phyloP scores from a whole-genome alignment of 169 alveolate species.

The Hepatocystis sp. region DNA sequence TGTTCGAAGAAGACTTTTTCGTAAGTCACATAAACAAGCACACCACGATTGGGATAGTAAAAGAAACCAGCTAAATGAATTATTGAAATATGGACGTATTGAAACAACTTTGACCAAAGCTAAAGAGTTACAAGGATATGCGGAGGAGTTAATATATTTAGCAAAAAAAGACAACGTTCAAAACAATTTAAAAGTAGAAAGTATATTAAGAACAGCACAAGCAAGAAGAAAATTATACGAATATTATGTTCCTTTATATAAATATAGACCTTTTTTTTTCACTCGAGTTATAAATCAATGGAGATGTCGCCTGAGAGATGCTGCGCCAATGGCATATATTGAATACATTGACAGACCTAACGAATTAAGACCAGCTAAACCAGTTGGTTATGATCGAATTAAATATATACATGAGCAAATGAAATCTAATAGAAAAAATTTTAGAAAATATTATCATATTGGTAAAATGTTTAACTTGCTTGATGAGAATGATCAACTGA shows the following conservation, averaged over 20 bases:
- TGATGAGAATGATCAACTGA: conserved; percentile 80
- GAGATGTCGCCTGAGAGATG: conserved; percentile 86
- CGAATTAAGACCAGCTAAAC: conserved; percentile 90
- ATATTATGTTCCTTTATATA: conserved; percentile 87
- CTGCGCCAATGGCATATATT: conserved; percentile 90
- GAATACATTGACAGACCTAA: conserved; percentile 91
- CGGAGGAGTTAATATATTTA: conserved; percentile 88
- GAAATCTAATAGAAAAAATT: conserved; percentile 81
- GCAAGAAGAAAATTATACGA: conserved; percentile 88
- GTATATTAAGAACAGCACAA: conserved; percentile 89
- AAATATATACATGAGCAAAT: conserved; percentile 78
- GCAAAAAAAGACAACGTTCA: conserved; percentile 86
- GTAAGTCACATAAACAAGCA: conserved; percentile 88
- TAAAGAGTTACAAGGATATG: conserved; percentile 91
- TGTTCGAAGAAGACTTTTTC: conserved; percentile 81
- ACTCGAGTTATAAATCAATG: conserved; percentile 90
- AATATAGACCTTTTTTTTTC: conserved; percentile 85
- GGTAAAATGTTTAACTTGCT: conserved; percentile 81
- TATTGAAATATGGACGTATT: conserved; percentile 86
- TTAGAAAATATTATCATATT: conserved; percentile 80
- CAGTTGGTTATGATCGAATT: conserved; percentile 86
- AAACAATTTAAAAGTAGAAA: conserved; percentile 86
- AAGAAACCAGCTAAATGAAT: conserved; percentile 86
- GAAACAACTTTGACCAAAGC: conserved; percentile 89
- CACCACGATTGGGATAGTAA: conserved; percentile 89